phyloP scores from a whole-genome alignment of 106 monocot genomes.

The Acorus calamus region DNA sequence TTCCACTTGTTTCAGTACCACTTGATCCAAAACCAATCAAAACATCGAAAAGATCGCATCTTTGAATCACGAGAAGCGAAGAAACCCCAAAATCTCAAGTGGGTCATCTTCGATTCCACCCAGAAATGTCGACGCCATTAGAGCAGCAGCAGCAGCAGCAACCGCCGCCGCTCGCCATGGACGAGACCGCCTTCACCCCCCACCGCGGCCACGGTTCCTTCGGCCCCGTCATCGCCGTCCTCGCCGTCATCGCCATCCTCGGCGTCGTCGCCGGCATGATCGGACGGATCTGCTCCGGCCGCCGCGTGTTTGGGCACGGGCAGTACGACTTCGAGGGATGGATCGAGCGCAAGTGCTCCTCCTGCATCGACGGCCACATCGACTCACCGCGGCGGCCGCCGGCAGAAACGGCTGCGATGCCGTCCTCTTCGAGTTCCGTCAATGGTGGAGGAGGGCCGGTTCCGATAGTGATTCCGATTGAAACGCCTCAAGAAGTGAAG shows the following conservation, averaged over 20 bases:
- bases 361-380: slow-evolving; percentile 42
- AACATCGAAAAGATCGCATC: too few species aligned
- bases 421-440: background rate
- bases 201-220: slow-evolving; percentile 23
- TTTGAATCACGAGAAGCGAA: too few species aligned
- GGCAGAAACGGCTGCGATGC: background rate
- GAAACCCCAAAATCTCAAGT: too few species aligned
- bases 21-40: too few species aligned
- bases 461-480: too few species aligned
- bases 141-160: too few species aligned
- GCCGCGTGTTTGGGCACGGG: slow-evolving; percentile 29
- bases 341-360: slow-evolving; percentile 52
- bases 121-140: too few species aligned
- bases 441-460: too few species aligned
- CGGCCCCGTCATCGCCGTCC: slow-evolving; percentile 37
- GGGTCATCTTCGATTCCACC: too few species aligned
- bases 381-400: slow-evolving; percentile 4
- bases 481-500: too few species aligned
- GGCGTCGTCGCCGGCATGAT: slow-evolving; percentile 35
- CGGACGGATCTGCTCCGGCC: slow-evolving; percentile 53
- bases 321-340: slow-evolving; percentile 45
- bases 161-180: too few species aligned
- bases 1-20: too few species aligned
- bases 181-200: background rate
- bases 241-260: slow-evolving; percentile 32